Evolutionary conservation across 371 early-diverging fungal species (phyloP).

Genomic region (Lichtheimia ornata): DNA sequence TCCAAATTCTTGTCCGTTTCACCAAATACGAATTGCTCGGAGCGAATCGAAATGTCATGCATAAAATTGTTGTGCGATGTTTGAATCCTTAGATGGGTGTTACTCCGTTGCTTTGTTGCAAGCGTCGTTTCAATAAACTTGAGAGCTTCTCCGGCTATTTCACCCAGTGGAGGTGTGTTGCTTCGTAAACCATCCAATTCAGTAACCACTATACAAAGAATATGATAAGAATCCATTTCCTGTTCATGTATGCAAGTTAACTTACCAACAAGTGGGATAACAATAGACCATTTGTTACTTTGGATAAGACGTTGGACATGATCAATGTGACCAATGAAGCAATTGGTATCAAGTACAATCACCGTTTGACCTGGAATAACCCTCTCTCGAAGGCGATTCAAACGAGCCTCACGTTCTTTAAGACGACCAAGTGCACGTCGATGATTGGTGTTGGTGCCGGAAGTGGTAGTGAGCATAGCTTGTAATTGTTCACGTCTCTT

Average conservation of each 20-base stretch:
- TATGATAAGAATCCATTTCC: neutral
- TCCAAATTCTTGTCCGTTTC: constrained; percentile 67
- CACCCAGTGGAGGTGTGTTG: constrained; percentile 59
- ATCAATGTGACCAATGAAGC: constrained; percentile 63
- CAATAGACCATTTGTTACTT: constrained; percentile 58
- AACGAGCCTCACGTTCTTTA: constrained; percentile 34
- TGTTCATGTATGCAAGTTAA: neutral
- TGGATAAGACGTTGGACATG: constrained; percentile 51
- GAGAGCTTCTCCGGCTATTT: constrained; percentile 54
- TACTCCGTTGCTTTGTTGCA: constrained; percentile 32
- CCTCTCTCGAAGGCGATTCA: constrained; percentile 29
- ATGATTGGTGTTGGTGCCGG: constrained; percentile 16
- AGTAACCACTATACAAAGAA: constrained; percentile 48
- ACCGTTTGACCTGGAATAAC: constrained; percentile 55
- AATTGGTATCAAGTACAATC: constrained; percentile 70
- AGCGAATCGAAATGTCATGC: constrained; percentile 62
- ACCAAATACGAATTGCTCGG: constrained; percentile 66
- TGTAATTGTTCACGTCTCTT: constrained; percentile 43
- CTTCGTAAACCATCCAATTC: constrained; percentile 65
- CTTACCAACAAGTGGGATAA: constrained; percentile 64
- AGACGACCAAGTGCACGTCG: constrained; percentile 28
- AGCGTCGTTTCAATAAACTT: constrained; percentile 51
- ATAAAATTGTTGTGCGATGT: constrained; percentile 70
- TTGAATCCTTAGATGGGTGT: constrained; percentile 46
- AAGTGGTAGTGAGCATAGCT: constrained; percentile 26